Base-by-base conservation (phyloP, 805 yeast genomes). In the Hyphopichia homilentoma region DNA sequence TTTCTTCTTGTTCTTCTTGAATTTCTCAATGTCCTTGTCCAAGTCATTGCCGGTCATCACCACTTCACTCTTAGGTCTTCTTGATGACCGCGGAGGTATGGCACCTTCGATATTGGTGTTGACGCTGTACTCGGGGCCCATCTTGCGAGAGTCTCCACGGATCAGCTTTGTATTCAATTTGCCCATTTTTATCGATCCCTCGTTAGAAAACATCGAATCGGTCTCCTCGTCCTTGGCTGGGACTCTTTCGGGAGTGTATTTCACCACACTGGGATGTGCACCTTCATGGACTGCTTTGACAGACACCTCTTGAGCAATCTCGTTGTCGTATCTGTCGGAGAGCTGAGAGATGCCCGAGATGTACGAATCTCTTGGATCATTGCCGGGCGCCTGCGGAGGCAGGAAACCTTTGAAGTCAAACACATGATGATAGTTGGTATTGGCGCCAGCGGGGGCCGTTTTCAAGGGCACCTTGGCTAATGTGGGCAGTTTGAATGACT, bases 61-160 rank as follows among this genome's bases (percentile, higher is more conserved):
- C 6, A 36, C 36, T 21, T 43, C 61, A 36, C 65, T 59, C 17
- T 53, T 53, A 5, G 71, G 71, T 35, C 72, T 44, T 28, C 60
- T 47, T 5, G 50, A 50, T 22, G 68, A 63, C 32, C 72, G 50
- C 2, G 68, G 59, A 2, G 72, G 72, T 2, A 66, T 48, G 3
- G 65, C 47, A 5, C 48, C 48, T 25, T 62, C 69, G 21, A 65
- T 48, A 15, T 42, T 52, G 7, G 72, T 66, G 32, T 48, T 50
- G 38, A 57, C 57, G 9, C 58, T 44, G 14, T 43, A 30, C 32
- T 52, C 59, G 1, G 72, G 71, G 16, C 26, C 30, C 16, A 39
- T 22, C 8, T 24, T 30, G 7, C 27, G 29, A 13, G 29, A 13
- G n/a, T 13, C 17, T n/a, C 18, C 8, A 17, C 16, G 9, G 8